Evolutionary conservation across 2,329 filamentous ascomycete species (phyloP), one percentile per base, ranked within the genome.

Genomic region (Trichoderma sp.): DNA sequence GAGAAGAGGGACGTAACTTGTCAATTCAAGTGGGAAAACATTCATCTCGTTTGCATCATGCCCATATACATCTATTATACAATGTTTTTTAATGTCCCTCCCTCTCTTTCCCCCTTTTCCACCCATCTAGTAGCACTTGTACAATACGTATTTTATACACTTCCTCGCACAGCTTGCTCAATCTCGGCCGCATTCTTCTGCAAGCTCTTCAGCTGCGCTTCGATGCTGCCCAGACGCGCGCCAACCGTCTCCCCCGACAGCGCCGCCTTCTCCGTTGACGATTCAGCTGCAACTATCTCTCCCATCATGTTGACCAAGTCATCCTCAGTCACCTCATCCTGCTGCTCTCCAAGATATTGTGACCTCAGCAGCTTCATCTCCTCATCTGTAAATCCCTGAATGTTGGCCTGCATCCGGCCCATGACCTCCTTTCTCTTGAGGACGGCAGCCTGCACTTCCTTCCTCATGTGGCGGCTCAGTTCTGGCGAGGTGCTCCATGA

Each of bases 401-500:
- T 67, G 34, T 81, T 79, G 39, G 79, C 75, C 72, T 82, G 79
- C 74, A 79, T 76, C 72, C 78, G 77, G 43, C 80, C 80, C 81
- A 81, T 80, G 69, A 82, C 80, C 26, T 80, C 77, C 74, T 80
- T 81, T 66, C 79, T 77, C 75, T 81, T 78, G 57, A 73, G 51
- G 9, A 79, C 72, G 26, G 79, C 81, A 3, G 76, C 77, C 53
- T 73, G 74, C 8, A 76, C 77, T 75, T 82, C 76, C 63, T 77
- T 76, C 39, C 73, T 69, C 75, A 86, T 83, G 76, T 83, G 84
- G 6, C 76, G 76, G 34, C 73, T 73, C n/a, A 86, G 78, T 47
- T 87, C 84, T 1, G 78, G 72, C 1, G 84, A 82, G 26, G 84
- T 89, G 34, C 80, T 36, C 89, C 89, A 97, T 4, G 90, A 86